Evolutionary conservation across 768 basidiomycete genomes (phyloP), one percentile per base, ranked within the genome.

Genomic region (Mycena crocata): DNA sequence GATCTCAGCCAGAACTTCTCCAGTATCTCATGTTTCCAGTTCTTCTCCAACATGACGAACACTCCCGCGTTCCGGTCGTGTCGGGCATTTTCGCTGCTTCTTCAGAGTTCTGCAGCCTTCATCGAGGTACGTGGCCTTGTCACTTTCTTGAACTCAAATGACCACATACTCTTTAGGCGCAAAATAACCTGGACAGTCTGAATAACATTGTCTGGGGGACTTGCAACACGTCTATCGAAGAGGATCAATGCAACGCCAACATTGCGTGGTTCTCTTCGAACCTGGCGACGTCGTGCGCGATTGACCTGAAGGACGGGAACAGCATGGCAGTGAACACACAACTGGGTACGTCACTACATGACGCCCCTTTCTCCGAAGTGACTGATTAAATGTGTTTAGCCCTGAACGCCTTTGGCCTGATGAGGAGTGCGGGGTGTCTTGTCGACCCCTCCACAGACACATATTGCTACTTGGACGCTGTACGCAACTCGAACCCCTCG

Each of bases 141-240:
- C 32, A 14, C 32, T 37, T 24, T 39, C 21, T 39, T 17, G 46
- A 45, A 24, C 35, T 13, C 44, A 51, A 3, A 23, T 64, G 34
- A 45, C 30, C 45, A 30, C 19, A 66, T n/a, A 26, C 26, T 35
- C 15, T 30, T 39, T 63, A 93, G 92, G 89, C 90, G 37, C 90
- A 92, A 78, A 73, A 76, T 3, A 89, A 92, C 77, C 73, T 87
- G 42, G 85, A 87, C 1, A 74, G 84, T 37, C 82, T 93, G 72
- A 95, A 94, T 72, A 76, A 81, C 12, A 81, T 93, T 54, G 73
- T 95, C 9, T 93, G 92, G 90, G 92, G 92, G 3, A 93, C 91
- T 0, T 96, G 94, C 76, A 90, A 93, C 70, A 92, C 92, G 8
- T 78, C 74, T 19, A 72, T 77, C 1, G 72, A 75, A 3, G 74